Percentiles rank a stretch among this genome's conserved stretches.
Conservation (phyloP, 257 asterid genomes). For the Penstemon newberryi region DNA sequence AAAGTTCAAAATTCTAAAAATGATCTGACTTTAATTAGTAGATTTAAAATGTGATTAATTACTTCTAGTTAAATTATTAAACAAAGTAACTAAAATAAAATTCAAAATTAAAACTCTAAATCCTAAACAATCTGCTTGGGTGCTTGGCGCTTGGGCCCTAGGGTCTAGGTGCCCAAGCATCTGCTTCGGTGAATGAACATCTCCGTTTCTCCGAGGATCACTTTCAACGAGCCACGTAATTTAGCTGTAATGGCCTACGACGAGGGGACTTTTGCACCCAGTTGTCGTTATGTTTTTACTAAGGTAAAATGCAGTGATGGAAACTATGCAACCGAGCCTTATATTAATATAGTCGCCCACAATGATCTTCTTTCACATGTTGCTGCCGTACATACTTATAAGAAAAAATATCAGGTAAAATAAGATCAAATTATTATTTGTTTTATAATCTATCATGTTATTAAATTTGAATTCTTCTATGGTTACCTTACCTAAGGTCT, state of each 20-base stretch:
- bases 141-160: no score
- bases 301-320: slow-evolving; percentile 58
- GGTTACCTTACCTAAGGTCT: background rate
- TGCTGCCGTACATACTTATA: slow-evolving; percentile 52
- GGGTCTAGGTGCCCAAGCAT: no score
- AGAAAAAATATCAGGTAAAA: slow-evolving; percentile 63
- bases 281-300: slow-evolving; percentile 67
- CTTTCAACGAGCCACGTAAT: slow-evolving; percentile 87
- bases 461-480: background rate
- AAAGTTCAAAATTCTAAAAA: no score
- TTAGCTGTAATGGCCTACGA: slow-evolving; percentile 73
- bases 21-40: no score
- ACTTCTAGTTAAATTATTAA: no score
- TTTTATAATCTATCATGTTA: background rate
- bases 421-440: background rate
- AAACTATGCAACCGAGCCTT: slow-evolving; percentile 83
- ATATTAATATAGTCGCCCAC: slow-evolving; percentile 68
- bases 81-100: no score
- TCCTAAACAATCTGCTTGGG: no score
- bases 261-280: slow-evolving; percentile 71
- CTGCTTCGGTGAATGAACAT: no score
- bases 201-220: no score
- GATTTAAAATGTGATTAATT: no score
- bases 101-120: no score
- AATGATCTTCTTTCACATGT: slow-evolving; percentile 71